Evolutionary conservation across 108 stramenopile genomes (phyloP), one percentile per base, ranked within the genome.

Genomic region (Cyclotella kingstonii): DNA sequence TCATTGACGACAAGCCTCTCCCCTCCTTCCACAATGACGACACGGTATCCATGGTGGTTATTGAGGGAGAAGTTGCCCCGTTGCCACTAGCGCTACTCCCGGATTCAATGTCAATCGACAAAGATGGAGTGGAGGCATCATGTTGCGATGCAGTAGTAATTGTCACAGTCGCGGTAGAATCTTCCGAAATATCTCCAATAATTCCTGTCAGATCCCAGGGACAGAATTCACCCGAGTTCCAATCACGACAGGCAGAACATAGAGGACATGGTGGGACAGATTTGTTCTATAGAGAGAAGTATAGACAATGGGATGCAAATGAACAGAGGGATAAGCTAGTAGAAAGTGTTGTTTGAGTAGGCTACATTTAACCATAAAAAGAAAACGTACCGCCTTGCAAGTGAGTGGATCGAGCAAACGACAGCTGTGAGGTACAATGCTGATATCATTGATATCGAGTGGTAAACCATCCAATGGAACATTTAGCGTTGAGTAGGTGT

Each of bases 141-240:
- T n/a, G n/a, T n/a, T n/a, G n/a, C 36, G 36, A 9, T 36, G 36
- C 11, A 7, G 11, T 36, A 9, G 11, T 36, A 7, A 36, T 36
- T 36, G 36, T 7, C 9, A 36, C 45, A 1, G 31, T 5, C 23
- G 29, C 31, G 17, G 54, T 25, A 17, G 22, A 22, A 36, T 66
- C 66, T 3, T 53, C 54, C 38, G 66, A 57, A 14, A 66, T 56
- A 14, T 66, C 55, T 33, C 66, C 66, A 38, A 66, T 56, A 47
- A 66, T 66, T 1, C 66, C 66, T 21, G 66, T 66, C 26, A 73
- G 63, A 28, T 73, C 72, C 72, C 72, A 73, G 22, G 72, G 72
- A 35, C 72, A 73, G 59, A 73, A 73, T 47, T 73, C 72, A 18
- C 72, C 72, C 8, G 55, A 42, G 58, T 73, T 73, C 72, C 72